Base-by-base conservation (phyloP, 2,329 filamentous ascomycete genomes). In the Fusarium phyllophilum region DNA sequence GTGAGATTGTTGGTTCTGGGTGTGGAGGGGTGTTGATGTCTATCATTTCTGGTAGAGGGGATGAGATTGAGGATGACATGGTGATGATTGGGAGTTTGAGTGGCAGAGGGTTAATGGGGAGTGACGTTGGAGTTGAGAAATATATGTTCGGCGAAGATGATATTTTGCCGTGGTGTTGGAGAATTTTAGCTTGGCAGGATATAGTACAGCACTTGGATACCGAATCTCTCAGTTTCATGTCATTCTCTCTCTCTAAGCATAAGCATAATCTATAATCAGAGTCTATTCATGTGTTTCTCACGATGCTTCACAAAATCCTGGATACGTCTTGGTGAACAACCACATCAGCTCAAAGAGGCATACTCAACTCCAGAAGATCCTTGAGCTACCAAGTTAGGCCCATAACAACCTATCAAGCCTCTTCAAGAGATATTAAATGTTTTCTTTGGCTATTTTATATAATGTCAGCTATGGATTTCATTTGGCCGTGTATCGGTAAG, bases 181-280 rank as follows among this genome's bases (percentile, higher is more conserved):
- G 41, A 58, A 17, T 48, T 24, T 36, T 58, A 36, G 41, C 55
- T 58, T 48, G 55, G 18, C 29, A 14, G 11, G 10, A 11, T 29
- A 38, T 14, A 18, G 4, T 3, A 18, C 11, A 1, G 31, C 15
- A 17, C 5, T 6, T 17, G 13, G 2, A 26, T 20, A n/a, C 17
- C 12, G 24, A 3, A 18, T 34, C 15, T 36, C 15, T 20, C 6
- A 26, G 17, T 26, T 36, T 24, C 8, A 10, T 20, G 18, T 24
- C 6, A 36, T 14, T 14, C 9, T 6, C 9, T 15, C 24, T 8
- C 17, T 10, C 4, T 20, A 8, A 20, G 7, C 9, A 24, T 20
- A 0, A 34, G 5, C 8, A 6, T 18, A 6, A 6, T 3, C 4
- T 31, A n/a, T 17, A 17, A 6, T 3, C 20, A 6, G 0, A 1